Base-by-base conservation (phyloP, 2,329 filamentous ascomycete species). In the Tolypocladium amazonense region DNA sequence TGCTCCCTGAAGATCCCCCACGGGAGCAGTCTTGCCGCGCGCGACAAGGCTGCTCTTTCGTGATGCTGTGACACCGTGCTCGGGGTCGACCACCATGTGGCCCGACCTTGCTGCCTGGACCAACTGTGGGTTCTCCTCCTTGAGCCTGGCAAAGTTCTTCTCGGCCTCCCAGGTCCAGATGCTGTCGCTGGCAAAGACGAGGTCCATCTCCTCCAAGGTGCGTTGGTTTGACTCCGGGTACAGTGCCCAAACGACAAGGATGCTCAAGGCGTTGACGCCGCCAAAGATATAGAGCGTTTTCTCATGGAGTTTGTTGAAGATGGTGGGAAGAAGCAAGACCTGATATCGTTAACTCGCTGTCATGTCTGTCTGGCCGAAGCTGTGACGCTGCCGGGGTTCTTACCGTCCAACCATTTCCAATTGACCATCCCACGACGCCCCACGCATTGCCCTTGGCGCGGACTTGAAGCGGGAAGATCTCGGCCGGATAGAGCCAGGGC, bases 211-310 rank as follows among this genome's bases (percentile, higher is more conserved):
- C 67, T 91, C 88, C 0, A 91, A 75, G 0, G 87, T 90, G 0
- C 88, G 81, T 69, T 89, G 85, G 67, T 87, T 89, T 3, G 84
- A 88, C 69, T 91, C 88, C 0, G 88, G 88, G 60, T 90, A 91
- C 0, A 92, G 67, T 0, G 86, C 85, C 85, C 86, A 92, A 0
- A 90, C 84, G 72, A 89, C 83, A 0, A 86, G 81, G 5, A 91
- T 86, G 1, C 81, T 80, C 37, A 88, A 70, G 11, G 85, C 72
- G 67, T 90, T 91, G 67, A 81, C 83, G 4, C 81, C 84, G 1
- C 81, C 88, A 65, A 91, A 92, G 57, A 92, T 85, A 68, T 90
- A 88, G 1, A 90, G 76, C 0, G 87, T 90, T 67, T 88, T 89
- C 63, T 89, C 86, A 27, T 81, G 79, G 57, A 91, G 83, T 7